phyloP scores from a whole-genome alignment of 129 eudicot genomes.

The Logfia minima region DNA sequence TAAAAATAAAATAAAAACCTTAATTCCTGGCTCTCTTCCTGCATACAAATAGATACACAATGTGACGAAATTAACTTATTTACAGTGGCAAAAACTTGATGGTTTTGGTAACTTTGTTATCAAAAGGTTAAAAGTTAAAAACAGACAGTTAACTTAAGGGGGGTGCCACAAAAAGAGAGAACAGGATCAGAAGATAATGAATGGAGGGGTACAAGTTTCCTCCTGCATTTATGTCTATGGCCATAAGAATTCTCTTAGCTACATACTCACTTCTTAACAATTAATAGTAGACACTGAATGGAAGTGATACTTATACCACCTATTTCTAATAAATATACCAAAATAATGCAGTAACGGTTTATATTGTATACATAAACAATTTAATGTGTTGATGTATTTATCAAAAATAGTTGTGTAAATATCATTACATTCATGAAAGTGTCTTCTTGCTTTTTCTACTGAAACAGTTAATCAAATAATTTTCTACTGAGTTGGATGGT shows the following conservation, averaged over 20 bases:
- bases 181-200: slow-evolving; percentile 23
- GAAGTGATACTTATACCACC: not conserved
- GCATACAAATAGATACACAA: not conserved
- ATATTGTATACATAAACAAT: not conserved
- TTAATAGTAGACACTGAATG: not conserved
- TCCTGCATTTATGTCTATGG: slow-evolving; percentile 14
- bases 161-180: slow-evolving; percentile 8
- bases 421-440: too few species aligned
- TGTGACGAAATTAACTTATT: not conserved
- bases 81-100: not conserved
- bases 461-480: too few species aligned
- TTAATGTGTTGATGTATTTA: too few species aligned
- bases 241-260: not conserved
- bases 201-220: slow-evolving; percentile 17
- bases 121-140: not conserved
- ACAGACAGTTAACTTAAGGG: not conserved
- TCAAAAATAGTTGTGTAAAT: too few species aligned
- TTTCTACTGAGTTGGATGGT: not conserved
- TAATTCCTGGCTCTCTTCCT: too few species aligned
- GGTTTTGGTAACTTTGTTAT: not conserved
- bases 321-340: too few species aligned
- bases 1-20: too few species aligned
- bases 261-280: not conserved
- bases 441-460: too few species aligned
- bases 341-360: not conserved